These are phyloP conservation scores for Andrographis paniculata DNA, from an alignment of 305 asterid species.

Conservation along the genomic window DNA sequence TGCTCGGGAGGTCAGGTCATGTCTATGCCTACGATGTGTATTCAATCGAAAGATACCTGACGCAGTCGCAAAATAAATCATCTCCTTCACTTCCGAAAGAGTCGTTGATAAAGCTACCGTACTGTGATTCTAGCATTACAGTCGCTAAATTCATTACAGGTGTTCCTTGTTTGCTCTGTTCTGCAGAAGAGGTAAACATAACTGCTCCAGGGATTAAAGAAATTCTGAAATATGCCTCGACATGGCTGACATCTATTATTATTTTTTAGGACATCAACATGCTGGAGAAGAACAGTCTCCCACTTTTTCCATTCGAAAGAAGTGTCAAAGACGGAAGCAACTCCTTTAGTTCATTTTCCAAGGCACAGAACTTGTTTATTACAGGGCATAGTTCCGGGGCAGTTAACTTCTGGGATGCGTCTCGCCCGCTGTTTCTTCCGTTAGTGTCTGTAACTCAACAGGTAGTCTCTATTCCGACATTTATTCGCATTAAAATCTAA, in stretches of 20 bases:
- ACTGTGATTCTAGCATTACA: constrained; percentile 74
- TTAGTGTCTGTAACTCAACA: constrained; percentile 64
- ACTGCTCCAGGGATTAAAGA: not conserved
- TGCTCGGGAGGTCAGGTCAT: constrained; percentile 71
- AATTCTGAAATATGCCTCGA: constrained; percentile 9
- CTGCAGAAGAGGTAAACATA: constrained; percentile 45
- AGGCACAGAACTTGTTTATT: constrained; percentile 58
- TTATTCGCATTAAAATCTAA: not conserved
- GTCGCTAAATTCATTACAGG: constrained; percentile 44
- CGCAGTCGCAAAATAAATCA: constrained; percentile 65
- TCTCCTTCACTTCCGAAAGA: constrained; percentile 83
- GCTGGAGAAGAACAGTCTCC: constrained; percentile 42
- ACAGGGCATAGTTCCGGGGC: constrained; percentile 83
- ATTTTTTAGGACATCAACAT: constrained; percentile 39
- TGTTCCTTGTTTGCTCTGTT: constrained; percentile 42
- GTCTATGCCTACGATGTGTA: constrained; percentile 56
- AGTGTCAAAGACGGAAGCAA: constrained; percentile 52
- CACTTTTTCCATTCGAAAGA: constrained; percentile 60
- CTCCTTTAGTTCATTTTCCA: constrained; percentile 44
- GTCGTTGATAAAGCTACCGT: constrained; percentile 54
- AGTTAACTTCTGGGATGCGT: constrained; percentile 82
- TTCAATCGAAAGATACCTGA: constrained; percentile 60
- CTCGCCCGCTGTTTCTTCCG: constrained; percentile 75
- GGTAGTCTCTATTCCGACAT: constrained; percentile 28
- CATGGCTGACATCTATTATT: constrained; percentile 3